Base-by-base conservation (phyloP, 306 rosid species). In the Begonia masoniana region DNA sequence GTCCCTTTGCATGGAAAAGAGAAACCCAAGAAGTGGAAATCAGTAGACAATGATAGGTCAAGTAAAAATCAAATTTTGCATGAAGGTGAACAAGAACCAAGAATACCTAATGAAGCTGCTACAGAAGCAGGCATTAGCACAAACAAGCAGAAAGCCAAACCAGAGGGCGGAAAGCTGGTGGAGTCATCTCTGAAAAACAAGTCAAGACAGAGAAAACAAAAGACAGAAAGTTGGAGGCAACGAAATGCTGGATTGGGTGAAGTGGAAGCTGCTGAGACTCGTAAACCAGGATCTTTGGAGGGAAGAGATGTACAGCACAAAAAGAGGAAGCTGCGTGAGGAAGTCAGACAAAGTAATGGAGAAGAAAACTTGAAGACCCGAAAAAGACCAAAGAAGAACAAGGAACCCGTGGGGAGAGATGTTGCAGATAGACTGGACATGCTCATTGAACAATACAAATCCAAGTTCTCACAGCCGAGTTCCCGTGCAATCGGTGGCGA, bases 391-490 rank as follows among this genome's bases (percentile, higher is more conserved):
- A 83, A 70, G 60, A 82, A 79, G 85, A 86, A 73, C 13, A 81
- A 81, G 67, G 92, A 47, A 15, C 72, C 82, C 13, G 47, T 55
- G 31, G 97, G 97, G 36, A 68, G 76, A 62, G 96, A 81, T 13
- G 69, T 19, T 10, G 77, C 61, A 15, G 99, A 86, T 62, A 83
- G 81, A 74, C 99, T 91, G 45, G 99, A 91, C 78, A 46, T 75
- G 78, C 94, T 91, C 60, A 86, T 91, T 24, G 92, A 81, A 64
- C 85, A 83, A 75, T 91, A 91, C 53, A 77, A 63, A 52, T 78
- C 94, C 60, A 83, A 76, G 70, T 79, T 78, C 72, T 78, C 88
- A 41, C 69, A 71, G 19, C 76, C 58, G 26, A 55, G 70, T 41
- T 71, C 75, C 7, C 62, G 31, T 66, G 74, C 74, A 67, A 66